These are phyloP conservation scores for Hypoxylon sp. DNA, from an alignment of 2,329 filamentous ascomycete species.

Conservation along the genomic window DNA sequence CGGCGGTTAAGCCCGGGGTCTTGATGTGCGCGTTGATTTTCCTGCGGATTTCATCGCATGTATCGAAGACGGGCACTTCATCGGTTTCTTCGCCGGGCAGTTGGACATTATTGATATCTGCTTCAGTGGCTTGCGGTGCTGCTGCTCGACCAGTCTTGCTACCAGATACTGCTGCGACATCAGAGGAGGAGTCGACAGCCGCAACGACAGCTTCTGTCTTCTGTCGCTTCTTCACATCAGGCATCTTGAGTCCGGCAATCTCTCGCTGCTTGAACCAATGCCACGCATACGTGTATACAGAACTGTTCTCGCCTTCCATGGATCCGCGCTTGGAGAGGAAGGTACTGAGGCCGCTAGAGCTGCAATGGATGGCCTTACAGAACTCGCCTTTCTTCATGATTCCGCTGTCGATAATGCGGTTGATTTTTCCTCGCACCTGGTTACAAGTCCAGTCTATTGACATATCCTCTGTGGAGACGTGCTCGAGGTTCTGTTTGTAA, in stretches of 20 bases:
- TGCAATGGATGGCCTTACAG: conserved; percentile 34
- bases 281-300: conserved; percentile 35
- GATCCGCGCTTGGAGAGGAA: conserved; percentile 37
- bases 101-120: conserved; percentile 55
- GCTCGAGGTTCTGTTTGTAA: conserved; percentile 46
- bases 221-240: conserved; percentile 44
- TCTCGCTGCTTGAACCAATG: conserved; percentile 45
- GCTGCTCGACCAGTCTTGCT: neutral
- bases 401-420: conserved; percentile 40
- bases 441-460: conserved; percentile 33
- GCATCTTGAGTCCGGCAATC: conserved; percentile 43
- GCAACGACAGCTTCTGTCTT: conserved; percentile 34
- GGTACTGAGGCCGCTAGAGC: conserved; percentile 17
- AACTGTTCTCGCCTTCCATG: conserved; percentile 32
- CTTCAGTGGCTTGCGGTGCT: conserved; percentile 21
- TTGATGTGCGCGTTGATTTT: conserved; percentile 67
- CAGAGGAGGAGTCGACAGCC: conserved; percentile 11
- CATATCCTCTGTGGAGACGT: conserved; percentile 24
- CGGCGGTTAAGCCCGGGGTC: conserved; percentile 59
- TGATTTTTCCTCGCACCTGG: conserved; percentile 41
- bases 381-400: conserved; percentile 47
- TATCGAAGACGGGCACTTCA: conserved; percentile 63
- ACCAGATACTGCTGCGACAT: neutral
- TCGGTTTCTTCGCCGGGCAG: conserved; percentile 59
- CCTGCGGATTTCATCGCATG: conserved; percentile 67